phyloP scores from a whole-genome alignment of 345 rosid genomes.

The Mercurialis annua region DNA sequence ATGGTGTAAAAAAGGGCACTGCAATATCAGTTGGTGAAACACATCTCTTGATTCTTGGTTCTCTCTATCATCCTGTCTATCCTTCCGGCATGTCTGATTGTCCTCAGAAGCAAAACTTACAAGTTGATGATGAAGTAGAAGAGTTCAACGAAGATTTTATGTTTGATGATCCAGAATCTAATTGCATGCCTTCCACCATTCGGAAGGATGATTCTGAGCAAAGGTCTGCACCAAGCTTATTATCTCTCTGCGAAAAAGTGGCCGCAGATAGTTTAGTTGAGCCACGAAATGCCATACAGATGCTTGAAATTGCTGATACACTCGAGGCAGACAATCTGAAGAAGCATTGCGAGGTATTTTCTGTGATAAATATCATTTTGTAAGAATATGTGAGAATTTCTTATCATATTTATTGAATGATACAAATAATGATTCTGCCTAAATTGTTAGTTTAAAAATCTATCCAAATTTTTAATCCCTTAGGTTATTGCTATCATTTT shows the following conservation, averaged over 20 bases:
- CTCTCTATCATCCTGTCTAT: constrained; percentile 77
- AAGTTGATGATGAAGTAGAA: constrained; percentile 35
- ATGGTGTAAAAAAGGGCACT: constrained; percentile 77
- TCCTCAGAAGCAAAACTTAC: constrained; percentile 33
- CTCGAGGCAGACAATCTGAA: constrained; percentile 79
- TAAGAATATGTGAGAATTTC: not conserved
- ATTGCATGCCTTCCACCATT: constrained; percentile 20
- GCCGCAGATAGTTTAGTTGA: constrained; percentile 93
- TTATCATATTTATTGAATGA: not conserved
- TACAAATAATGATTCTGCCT: not conserved
- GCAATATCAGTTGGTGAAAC: constrained; percentile 94
- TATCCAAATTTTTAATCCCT: not conserved
- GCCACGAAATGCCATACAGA: constrained; percentile 79
- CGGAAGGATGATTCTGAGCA: constrained; percentile 34
- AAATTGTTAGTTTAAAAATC: too few species aligned
- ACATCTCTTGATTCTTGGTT: constrained; percentile 74
- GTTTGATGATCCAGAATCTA: constrained; percentile 48
- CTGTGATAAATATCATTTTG: not conserved
- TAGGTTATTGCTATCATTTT: not conserved
- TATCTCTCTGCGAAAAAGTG: constrained; percentile 77
- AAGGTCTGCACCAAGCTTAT: constrained; percentile 59
- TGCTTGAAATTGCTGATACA: constrained; percentile 94
- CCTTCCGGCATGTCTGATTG: constrained; percentile 33
- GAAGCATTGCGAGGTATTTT: constrained; percentile 86
- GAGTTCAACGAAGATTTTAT: constrained; percentile 62